Percentiles rank a stretch among this genome's conserved stretches.
These are phyloP conservation scores for Ambrosia artemisiifolia DNA, from an alignment of 129 eudicot species.

Conservation along the genomic window DNA sequence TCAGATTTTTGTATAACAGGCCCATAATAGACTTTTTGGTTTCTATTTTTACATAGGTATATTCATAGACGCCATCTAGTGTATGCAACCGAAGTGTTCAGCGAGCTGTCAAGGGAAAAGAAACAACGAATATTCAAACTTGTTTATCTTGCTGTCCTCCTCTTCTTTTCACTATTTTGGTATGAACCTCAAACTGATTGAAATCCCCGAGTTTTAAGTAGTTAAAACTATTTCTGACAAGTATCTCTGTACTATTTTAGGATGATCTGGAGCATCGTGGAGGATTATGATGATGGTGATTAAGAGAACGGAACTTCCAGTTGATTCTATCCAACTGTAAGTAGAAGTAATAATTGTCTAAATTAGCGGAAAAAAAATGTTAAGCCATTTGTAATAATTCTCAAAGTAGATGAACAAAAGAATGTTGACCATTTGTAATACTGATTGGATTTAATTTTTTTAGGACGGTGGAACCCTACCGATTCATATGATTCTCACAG, in stretches of 20 bases:
- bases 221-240: not conserved
- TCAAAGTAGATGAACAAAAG: no score
- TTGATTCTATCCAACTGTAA: conserved; percentile 16
- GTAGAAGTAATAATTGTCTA: conserved; percentile 2
- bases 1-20: not conserved
- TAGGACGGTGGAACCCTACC: not conserved
- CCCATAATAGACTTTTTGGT: not conserved
- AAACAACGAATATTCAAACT: conserved; percentile 59
- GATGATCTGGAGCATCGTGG: conserved; percentile 73
- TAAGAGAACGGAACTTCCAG: conserved; percentile 18
- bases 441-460: conserved; percentile 5
- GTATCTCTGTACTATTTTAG: conserved; percentile 29
- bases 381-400: no score
- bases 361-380: not conserved
- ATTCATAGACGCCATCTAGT: conserved; percentile 47
- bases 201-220: not conserved
- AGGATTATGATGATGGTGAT: conserved; percentile 23
- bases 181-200: conserved; percentile 24
- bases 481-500: conserved; percentile 3
- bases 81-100: conserved; percentile 80
- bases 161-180: conserved; percentile 62
- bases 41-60: conserved; percentile 41
- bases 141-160: conserved; percentile 48
- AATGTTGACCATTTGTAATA: not conserved
- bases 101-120: conserved; percentile 60